Evolutionary conservation across 257 asterid species (phyloP), one percentile per base, ranked within the genome.

Genomic region (Rhazya stricta): DNA sequence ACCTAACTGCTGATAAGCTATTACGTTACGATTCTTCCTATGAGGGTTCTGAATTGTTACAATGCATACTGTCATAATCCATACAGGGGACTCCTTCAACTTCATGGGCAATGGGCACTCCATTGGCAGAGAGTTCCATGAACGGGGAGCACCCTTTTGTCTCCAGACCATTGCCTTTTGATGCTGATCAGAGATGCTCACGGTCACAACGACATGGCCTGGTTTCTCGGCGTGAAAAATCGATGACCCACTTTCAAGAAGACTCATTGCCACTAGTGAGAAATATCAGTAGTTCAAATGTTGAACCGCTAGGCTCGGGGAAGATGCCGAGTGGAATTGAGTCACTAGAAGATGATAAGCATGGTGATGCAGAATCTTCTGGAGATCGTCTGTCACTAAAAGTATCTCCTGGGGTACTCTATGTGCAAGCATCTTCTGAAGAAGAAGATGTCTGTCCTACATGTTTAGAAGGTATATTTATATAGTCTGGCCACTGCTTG

Each of bases 131-230:
- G 78, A 85, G 81, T 84, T 90, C 97, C 61, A 63, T 91, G 57
- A 88, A 87, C 67, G 96, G 86, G 51, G 84, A 83, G 80, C 90
- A 87, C 60, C 97, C 91, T 23, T 80, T 94, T 81, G 96, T 96
- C 72, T 96, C 97, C 30, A 91, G 94, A 77, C 98, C 98, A 79
- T 84, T 91, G 84, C 96, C 97, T 77, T 94, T 89, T 23, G 96
- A 90, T 83, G 87, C 88, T 19, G 94, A 94, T 80, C 89, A 95
- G 25, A 88, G 96, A 81, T 84, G 71, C 78, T 81, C 86, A 73
- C 89, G 85, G 34, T 80, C 82, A 78, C 98, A 91, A 85, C 89
- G 86, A 39, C 92, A 83, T 77, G 93, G 94, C 53, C 83, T 89
- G 37, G 90, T 85, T 77, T 85, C 94, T 32, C 80, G 91, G 83